phyloP scores from a whole-genome alignment of 1,284 basidiomycete genomes.

The Spongispora temasekensis region DNA sequence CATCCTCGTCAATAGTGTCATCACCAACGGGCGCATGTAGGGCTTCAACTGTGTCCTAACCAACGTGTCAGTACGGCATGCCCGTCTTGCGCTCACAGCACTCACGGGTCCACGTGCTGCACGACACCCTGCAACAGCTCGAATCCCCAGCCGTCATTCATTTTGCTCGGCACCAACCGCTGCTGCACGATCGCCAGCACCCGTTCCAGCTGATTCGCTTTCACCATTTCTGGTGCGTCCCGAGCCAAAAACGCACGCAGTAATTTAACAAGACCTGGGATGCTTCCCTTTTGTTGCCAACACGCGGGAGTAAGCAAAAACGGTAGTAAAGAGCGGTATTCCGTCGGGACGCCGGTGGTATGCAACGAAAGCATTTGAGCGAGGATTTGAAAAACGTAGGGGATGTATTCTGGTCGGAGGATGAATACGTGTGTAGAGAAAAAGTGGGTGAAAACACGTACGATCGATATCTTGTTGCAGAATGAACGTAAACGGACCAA shows the following conservation, averaged over 20 bases:
- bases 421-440: background rate
- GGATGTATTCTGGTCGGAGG: constrained; percentile 79
- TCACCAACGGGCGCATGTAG: constrained; percentile 78
- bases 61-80: constrained; percentile 4
- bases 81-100: constrained; percentile 14
- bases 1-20: constrained; percentile 83
- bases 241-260: constrained; percentile 83
- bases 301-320: constrained; percentile 85
- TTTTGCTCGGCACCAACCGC: constrained; percentile 81
- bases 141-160: constrained; percentile 91
- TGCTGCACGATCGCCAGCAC: constrained; percentile 93
- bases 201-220: constrained; percentile 71
- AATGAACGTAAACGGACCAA: constrained; percentile 87
- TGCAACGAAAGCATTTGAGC: constrained; percentile 95
- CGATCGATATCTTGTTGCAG: constrained; percentile 92
- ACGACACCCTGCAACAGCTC: constrained; percentile 86
- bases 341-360: constrained; percentile 61
- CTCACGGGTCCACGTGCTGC: constrained; percentile 73
- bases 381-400: constrained; percentile 96
- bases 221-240: constrained; percentile 72
- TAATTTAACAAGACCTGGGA: constrained; percentile 91
- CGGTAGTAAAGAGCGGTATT: constrained; percentile 80
- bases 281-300: constrained; percentile 96
- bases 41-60: constrained; percentile 64
- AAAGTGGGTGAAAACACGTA: constrained; percentile 43